Percentiles rank a stretch among this genome's conserved stretches.
These are phyloP conservation scores for Allantophomopsis cytisporea DNA, from an alignment of 2,329 filamentous ascomycete genomes.

Conservation along the genomic window DNA sequence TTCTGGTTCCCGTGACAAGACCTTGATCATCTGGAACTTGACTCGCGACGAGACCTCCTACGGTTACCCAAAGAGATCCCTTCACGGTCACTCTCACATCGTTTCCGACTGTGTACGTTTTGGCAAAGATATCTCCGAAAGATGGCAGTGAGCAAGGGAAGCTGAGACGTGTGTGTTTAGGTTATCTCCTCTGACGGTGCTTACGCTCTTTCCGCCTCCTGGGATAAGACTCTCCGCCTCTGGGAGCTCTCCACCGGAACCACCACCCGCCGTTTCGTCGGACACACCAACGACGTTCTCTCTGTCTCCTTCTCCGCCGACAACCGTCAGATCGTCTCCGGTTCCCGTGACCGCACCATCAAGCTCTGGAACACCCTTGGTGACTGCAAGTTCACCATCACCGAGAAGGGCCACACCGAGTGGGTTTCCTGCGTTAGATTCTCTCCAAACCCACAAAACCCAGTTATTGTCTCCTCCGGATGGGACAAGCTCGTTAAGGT, in stretches of 20 bases:
- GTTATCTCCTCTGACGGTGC: conserved; percentile 99
- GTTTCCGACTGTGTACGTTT: conserved; percentile 97
- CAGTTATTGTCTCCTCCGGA: conserved; percentile 94
- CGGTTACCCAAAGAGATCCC: conserved; percentile 97
- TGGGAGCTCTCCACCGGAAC: conserved; percentile 97
- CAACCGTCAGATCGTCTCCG: conserved; percentile 99
- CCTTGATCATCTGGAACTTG: conserved; percentile 99
- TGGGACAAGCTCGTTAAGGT: conserved; percentile 99
- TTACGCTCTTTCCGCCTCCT: conserved; percentile 96
- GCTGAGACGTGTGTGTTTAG: conserved; percentile 31
- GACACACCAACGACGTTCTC: conserved; percentile 98
- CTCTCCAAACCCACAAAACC: conserved; percentile 99
- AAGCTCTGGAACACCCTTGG: conserved; percentile 99
- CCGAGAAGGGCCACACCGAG: conserved; percentile 99
- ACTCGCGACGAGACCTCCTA: conserved; percentile 97
- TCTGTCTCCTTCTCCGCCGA: conserved; percentile 99
- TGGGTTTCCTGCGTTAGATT: conserved; percentile 99
- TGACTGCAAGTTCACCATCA: conserved; percentile 99
- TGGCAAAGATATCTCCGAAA: not conserved
- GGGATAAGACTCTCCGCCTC: conserved; percentile 99
- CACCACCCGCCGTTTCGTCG: conserved; percentile 96
- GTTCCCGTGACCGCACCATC: conserved; percentile 95
- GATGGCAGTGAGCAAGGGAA: conserved; percentile 5
- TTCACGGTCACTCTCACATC: conserved; percentile 98
- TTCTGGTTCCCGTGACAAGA: conserved; percentile 95